Evolutionary conservation across 257 asterid genomes (phyloP).

Genomic region (Anisodus acutangulus): DNA sequence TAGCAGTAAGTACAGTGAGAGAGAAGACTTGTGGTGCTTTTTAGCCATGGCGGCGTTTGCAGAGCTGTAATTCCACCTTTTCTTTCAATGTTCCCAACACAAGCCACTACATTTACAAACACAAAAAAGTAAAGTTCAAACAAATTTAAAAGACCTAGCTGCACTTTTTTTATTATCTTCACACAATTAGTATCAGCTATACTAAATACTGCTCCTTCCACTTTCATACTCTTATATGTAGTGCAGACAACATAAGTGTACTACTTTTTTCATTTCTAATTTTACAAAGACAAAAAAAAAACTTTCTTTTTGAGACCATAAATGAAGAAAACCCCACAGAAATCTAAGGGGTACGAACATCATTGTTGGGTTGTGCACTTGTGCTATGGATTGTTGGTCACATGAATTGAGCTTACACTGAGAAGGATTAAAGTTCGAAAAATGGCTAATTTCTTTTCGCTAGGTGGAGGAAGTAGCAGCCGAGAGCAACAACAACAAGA

Average conservation of each 20-base stretch:
- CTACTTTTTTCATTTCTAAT: not conserved
- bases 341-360: not conserved
- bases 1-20: conserved; percentile 9
- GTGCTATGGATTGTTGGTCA: conserved; percentile 13
- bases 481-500: not conserved
- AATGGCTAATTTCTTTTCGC: conserved; percentile 35
- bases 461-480: conserved; percentile 19
- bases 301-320: not conserved
- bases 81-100: not conserved
- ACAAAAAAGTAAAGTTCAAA: not conserved
- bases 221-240: not conserved
- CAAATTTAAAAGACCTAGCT: not conserved
- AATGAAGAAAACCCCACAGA: conserved; percentile 4
- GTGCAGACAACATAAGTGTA: not conserved
- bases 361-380: conserved; percentile 10
- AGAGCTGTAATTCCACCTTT: conserved; percentile 30
- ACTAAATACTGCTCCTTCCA: not conserved
- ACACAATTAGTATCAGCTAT: not conserved
- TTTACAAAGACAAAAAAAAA: not conserved
- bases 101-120: not conserved
- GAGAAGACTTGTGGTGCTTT: not conserved
- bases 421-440: not conserved
- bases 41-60: conserved; percentile 32
- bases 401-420: not conserved
- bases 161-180: not conserved